Base-by-base conservation (phyloP, 164 flowering plant species). In the Sextonia rubra region DNA sequence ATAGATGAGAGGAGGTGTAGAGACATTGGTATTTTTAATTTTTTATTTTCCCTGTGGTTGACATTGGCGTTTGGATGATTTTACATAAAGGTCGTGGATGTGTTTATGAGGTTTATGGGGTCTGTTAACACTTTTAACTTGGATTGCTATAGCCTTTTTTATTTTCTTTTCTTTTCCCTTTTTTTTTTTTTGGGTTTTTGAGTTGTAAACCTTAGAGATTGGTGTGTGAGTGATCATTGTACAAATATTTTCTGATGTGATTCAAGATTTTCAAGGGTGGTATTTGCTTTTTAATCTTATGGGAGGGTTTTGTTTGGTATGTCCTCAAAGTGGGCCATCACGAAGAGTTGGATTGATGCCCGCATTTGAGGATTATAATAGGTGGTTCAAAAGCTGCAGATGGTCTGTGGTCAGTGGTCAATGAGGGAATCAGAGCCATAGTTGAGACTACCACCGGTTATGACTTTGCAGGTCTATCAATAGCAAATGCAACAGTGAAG, bases 141-240 rank as follows among this genome's bases (percentile, higher is more conserved):
- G 18, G 8, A 18, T 27, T 69, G 72, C n/a, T 3, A 37, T 37
- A 37, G 44, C 1, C 8, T 37, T 6, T 37, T 37, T 37, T 6
- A 5, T 37, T 55, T 70, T n/a, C n/a, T 70, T 60, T 15, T 27
- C 55, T 52, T 3, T 55, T 29, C 7, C 14, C n/a, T n/a, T n/a
- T n/a, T n/a, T n/a, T n/a, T n/a, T n/a, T n/a, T n/a, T n/a, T n/a
- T n/a, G n/a, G n/a, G n/a, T n/a, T n/a, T 58, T 70, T 69, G 24
- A 44, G 12, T 68, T 14, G 27, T 52, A 27, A 25, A 25, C 26
- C 7, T 29, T 49, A 47, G 37, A 26, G 27, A 20, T 55, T 55
- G 73, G 64, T 60, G 66, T 60, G 30, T 60, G 30, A 26, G 65
- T 32, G 66, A 71, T 71, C 44, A 22, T 37, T 71, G 73, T 71